phyloP scores from a whole-genome alignment of 208 protist species.

The Phytomonas francai region DNA sequence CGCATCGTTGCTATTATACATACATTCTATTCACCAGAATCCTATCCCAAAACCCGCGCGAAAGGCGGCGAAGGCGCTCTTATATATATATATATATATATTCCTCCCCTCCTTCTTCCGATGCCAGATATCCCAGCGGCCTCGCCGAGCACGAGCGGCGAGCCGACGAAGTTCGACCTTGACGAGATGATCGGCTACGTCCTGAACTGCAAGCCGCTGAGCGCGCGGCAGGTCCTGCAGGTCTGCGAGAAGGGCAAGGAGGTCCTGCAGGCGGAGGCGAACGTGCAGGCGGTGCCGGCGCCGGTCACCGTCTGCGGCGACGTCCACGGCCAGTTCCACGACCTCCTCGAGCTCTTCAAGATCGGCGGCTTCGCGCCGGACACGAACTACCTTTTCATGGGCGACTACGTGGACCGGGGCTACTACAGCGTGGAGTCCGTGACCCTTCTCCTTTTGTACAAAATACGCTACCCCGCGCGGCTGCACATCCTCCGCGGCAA shows the following conservation, averaged over 20 bases:
- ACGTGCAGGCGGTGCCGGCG: slow-evolving; percentile 85
- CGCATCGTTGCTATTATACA: neutral
- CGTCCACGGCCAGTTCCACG: slow-evolving; percentile 97
- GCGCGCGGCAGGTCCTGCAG: slow-evolving; percentile 76
- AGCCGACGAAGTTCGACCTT: slow-evolving; percentile 68
- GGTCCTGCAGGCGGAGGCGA: slow-evolving; percentile 89
- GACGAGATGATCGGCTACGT: slow-evolving; percentile 87
- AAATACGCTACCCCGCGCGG: slow-evolving; percentile 94
- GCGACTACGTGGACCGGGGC: slow-evolving; percentile 95
- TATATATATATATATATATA: slow-evolving; percentile 6
- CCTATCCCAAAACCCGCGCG: too few species aligned
- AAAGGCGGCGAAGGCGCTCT: neutral
- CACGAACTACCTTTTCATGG: slow-evolving; percentile 98
- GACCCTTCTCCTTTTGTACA: slow-evolving; percentile 91
- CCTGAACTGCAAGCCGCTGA: slow-evolving; percentile 82
- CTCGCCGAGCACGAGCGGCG: slow-evolving; percentile 4
- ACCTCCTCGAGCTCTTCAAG: slow-evolving; percentile 97
- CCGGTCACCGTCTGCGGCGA: slow-evolving; percentile 94
- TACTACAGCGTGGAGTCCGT: slow-evolving; percentile 94
- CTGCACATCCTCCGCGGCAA: slow-evolving; percentile 97
- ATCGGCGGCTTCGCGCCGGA: slow-evolving; percentile 94
- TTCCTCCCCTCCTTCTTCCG: too few species aligned
- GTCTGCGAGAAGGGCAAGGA: slow-evolving; percentile 90
- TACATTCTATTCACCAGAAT: neutral
- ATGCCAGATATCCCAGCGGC: neutral